Conservation (phyloP, 2,329 filamentous ascomycete genomes). For the Calonectria pteridis region DNA sequence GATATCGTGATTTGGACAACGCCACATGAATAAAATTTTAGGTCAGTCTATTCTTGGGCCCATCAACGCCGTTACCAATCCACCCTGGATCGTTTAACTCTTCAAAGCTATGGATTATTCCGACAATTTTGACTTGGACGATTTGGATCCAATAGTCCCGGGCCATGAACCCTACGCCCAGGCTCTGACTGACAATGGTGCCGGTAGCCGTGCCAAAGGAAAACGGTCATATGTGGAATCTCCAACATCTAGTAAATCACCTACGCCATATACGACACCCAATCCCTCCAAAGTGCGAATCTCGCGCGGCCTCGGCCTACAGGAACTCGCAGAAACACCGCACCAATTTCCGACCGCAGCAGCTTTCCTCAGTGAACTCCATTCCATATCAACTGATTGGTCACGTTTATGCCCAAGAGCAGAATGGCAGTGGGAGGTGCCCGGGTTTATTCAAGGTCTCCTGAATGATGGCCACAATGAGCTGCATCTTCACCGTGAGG, state of each 20-base stretch:
- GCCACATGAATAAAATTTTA: neutral
- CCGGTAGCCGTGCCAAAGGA: neutral
- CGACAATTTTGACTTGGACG: neutral
- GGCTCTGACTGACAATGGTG: neutral
- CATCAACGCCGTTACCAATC: neutral
- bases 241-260: neutral
- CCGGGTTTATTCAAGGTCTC: neutral
- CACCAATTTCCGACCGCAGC: neutral
- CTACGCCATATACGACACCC: neutral
- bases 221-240: neutral
- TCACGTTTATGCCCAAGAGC: neutral
- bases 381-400: neutral
- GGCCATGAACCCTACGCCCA: neutral
- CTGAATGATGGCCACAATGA: neutral
- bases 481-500: neutral
- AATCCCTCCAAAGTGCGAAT: neutral
- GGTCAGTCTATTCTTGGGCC: neutral
- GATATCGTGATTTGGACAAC: neutral
- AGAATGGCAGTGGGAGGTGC: neutral
- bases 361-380: neutral
- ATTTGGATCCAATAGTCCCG: neutral
- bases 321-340: neutral
- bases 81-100: neutral
- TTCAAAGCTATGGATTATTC: neutral
- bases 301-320: neutral